Evolutionary conservation across 208 protist species (phyloP).

Genomic region (Trypanosoma cruzi): DNA sequence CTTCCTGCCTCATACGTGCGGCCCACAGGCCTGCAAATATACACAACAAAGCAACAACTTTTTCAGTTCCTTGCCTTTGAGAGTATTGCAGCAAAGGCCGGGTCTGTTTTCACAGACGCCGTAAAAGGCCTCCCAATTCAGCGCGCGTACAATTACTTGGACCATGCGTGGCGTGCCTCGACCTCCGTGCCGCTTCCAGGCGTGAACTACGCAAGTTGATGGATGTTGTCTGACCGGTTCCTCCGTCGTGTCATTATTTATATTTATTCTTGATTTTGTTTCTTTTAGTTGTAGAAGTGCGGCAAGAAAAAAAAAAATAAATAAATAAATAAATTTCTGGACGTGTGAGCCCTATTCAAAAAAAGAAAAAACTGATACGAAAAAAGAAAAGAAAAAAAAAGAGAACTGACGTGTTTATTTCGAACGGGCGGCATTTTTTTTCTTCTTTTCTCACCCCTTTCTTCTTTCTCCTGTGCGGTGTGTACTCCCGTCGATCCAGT

Average conservation of each 20-base stretch:
- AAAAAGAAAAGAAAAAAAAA: slow-evolving; percentile 6
- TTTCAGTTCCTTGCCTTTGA: slow-evolving; percentile 86
- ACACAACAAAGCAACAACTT: slow-evolving; percentile 46
- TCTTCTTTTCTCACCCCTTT: not conserved
- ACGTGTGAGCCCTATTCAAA: not conserved
- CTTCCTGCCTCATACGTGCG: slow-evolving; percentile 63
- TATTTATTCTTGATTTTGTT: slow-evolving; percentile 1
- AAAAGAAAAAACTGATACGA: slow-evolving; percentile 1
- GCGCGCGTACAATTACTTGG: slow-evolving; percentile 82
- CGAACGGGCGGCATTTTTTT: not conserved
- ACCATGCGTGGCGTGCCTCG: slow-evolving; percentile 79
- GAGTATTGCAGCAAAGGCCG: slow-evolving; percentile 44
- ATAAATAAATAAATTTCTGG: no score
- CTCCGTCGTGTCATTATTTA: not conserved
- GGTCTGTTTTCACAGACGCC: slow-evolving; percentile 35
- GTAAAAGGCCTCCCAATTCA: slow-evolving; percentile 66
- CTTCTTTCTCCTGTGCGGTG: no score
- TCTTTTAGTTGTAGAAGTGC: not conserved
- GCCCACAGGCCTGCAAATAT: slow-evolving; percentile 74
- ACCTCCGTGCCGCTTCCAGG: slow-evolving; percentile 61
- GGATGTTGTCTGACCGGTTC: not conserved
- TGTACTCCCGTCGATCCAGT: no score
- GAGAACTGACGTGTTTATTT: not conserved
- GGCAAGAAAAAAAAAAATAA: not conserved
- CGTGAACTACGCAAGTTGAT: slow-evolving; percentile 53